Evolutionary conservation across 2,329 filamentous ascomycete genomes (phyloP).

Genomic region (Exophiala aquamarina): DNA sequence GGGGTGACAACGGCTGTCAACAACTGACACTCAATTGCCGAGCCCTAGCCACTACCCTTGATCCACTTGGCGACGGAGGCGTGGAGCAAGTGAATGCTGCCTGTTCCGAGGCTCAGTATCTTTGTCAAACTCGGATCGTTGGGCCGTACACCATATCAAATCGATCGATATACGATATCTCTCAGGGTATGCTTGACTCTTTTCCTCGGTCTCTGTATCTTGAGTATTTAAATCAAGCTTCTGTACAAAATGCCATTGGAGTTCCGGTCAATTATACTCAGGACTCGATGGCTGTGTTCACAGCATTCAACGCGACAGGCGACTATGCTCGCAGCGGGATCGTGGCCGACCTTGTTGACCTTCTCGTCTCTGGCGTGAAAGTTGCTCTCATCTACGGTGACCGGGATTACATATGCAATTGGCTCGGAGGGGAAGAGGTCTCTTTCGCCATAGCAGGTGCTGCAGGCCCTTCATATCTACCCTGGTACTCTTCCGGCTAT

Average conservation of each 20-base stretch:
- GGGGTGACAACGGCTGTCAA: slow-evolving; percentile 26
- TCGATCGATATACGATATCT: slow-evolving; percentile 56
- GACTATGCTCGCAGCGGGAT: slow-evolving; percentile 31
- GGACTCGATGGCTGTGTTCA: slow-evolving; percentile 34
- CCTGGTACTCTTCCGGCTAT: slow-evolving; percentile 44
- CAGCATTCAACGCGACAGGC: slow-evolving; percentile 28
- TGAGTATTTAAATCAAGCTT: slow-evolving; percentile 58
- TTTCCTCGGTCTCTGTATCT: slow-evolving; percentile 58
- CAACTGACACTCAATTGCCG: slow-evolving; percentile 28
- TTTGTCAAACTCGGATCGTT: slow-evolving; percentile 39
- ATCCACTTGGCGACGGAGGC: slow-evolving; percentile 27
- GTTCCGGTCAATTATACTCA: slow-evolving; percentile 46
- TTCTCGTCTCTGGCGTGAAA: slow-evolving; percentile 40
- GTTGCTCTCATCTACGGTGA: slow-evolving; percentile 48
- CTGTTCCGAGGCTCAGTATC: slow-evolving; percentile 29
- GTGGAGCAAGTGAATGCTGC: slow-evolving; percentile 26
- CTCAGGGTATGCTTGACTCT: slow-evolving; percentile 55
- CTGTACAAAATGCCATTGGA: slow-evolving; percentile 58
- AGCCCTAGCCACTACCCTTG: slow-evolving; percentile 22
- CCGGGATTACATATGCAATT: slow-evolving; percentile 33
- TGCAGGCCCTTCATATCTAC: slow-evolving; percentile 22
- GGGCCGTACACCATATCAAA: slow-evolving; percentile 37
- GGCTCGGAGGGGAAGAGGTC: slow-evolving; percentile 50
- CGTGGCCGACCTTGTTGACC: slow-evolving; percentile 30
- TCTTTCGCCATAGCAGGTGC: slow-evolving; percentile 44